phyloP scores from a whole-genome alignment of 176 grass and related monocot species.

The Pontederia crassipes region DNA sequence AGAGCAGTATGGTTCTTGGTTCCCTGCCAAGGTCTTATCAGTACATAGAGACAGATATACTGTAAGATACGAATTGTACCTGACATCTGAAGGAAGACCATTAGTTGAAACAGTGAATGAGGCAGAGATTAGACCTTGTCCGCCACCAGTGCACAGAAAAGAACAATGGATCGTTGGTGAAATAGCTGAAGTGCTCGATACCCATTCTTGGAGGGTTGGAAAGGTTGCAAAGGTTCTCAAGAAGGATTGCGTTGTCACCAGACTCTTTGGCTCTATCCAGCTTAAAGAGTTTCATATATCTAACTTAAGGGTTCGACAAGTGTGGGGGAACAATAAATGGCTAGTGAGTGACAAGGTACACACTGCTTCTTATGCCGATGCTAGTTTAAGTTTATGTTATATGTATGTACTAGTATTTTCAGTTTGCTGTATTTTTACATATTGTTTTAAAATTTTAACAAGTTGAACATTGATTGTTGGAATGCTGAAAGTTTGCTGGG shows the following conservation, averaged over 20 bases:
- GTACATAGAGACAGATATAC: not conserved
- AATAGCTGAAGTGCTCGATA: conserved; percentile 51
- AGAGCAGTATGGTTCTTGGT: conserved; percentile 9
- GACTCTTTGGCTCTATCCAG: conserved; percentile 47
- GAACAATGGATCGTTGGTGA: conserved; percentile 60
- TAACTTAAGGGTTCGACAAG: conserved; percentile 33
- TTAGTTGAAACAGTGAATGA: not conserved
- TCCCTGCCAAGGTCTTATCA: conserved; percentile 2
- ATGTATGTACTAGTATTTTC: not conserved
- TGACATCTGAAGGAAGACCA: not conserved
- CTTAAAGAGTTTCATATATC: conserved; percentile 55
- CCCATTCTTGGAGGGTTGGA: conserved; percentile 45
- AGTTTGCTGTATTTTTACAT: not conserved
- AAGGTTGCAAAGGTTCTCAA: conserved; percentile 53
- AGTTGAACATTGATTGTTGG: not conserved
- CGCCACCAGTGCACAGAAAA: conserved; percentile 22
- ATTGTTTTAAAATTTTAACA: not conserved
- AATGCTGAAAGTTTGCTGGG: not conserved
- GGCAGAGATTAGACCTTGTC: conserved; percentile 20
- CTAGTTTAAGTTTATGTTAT: too few relatives aligned
- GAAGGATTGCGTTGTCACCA: conserved; percentile 32
- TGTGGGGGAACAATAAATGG: conserved; percentile 20
- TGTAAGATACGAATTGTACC: conserved; percentile 6
- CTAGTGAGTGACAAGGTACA: conserved; percentile 25
- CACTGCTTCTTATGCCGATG: not conserved